phyloP scores from a whole-genome alignment of 257 asterid species.

The Jaltomata sinuosa region DNA sequence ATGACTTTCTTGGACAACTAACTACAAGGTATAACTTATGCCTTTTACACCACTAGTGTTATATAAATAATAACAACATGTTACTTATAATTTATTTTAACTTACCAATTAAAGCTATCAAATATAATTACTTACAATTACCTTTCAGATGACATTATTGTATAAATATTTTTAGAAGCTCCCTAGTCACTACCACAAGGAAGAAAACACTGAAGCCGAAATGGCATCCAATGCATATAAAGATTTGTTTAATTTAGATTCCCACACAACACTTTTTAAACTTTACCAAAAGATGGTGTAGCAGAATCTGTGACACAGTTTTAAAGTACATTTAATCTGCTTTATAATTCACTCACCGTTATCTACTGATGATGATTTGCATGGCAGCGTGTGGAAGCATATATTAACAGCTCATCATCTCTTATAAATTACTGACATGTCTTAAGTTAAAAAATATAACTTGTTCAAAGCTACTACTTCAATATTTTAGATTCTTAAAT shows the following conservation, averaged over 20 bases:
- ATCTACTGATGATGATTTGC: background rate
- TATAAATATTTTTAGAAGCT: background rate
- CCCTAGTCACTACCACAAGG: background rate
- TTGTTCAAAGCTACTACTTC: background rate
- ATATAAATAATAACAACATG: no score
- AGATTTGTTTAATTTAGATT: background rate
- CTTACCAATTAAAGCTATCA: no score
- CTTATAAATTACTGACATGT: background rate
- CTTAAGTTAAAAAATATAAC: no score
- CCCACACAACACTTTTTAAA: background rate
- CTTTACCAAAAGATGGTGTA: background rate
- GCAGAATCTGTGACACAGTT: slow-evolving; percentile 9
- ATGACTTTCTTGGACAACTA: no score
- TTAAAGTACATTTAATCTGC: background rate
- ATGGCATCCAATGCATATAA: background rate
- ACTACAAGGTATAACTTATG: no score
- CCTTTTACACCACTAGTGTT: no score
- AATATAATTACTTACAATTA: background rate
- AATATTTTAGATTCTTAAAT: background rate
- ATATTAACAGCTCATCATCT: background rate
- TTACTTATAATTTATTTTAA: no score
- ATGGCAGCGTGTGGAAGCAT: background rate
- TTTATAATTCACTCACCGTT: background rate
- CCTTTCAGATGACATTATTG: background rate
- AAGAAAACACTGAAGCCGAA: background rate